phyloP scores from a whole-genome alignment of 2,329 filamentous ascomycete species.

The Alternaria sp. region DNA sequence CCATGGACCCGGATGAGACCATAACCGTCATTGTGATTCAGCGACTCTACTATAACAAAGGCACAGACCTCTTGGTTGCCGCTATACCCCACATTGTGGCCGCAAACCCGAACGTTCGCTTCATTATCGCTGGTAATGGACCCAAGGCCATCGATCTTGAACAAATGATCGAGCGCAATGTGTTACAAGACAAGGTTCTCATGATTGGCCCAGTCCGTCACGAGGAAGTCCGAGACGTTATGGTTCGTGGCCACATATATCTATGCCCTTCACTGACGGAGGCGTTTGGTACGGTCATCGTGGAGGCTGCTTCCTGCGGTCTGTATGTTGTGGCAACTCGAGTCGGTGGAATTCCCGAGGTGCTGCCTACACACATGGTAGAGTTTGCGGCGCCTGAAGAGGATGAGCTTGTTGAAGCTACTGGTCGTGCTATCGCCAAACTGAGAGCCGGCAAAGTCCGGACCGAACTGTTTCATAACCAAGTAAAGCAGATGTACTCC shows the following conservation, averaged over 20 bases:
- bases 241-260: slow-evolving; percentile 97
- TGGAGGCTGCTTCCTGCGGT: slow-evolving; percentile 95
- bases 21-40: slow-evolving; percentile 98
- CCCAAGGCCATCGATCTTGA: slow-evolving; percentile 98
- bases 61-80: slow-evolving; percentile 94
- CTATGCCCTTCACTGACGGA: slow-evolving; percentile 95
- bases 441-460: slow-evolving; percentile 86
- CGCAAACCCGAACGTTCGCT: slow-evolving; percentile 89
- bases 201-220: slow-evolving; percentile 92
- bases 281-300: slow-evolving; percentile 96
- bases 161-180: slow-evolving; percentile 96
- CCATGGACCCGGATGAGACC: slow-evolving; percentile 81
- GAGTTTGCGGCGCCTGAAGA: slow-evolving; percentile 97
- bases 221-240: slow-evolving; percentile 96
- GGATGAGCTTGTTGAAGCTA: slow-evolving; percentile 90
- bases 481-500: slow-evolving; percentile 98
- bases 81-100: slow-evolving; percentile 92
- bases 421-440: slow-evolving; percentile 85
- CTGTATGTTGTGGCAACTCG: slow-evolving; percentile 96
- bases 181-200: slow-evolving; percentile 91
- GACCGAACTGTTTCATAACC: slow-evolving; percentile 93
- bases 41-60: slow-evolving; percentile 98
- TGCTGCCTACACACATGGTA: slow-evolving; percentile 95
- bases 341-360: slow-evolving; percentile 96
- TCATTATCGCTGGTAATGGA: slow-evolving; percentile 94